phyloP scores from a whole-genome alignment of 805 yeast genomes.

The Barnettozyma pratensis region DNA sequence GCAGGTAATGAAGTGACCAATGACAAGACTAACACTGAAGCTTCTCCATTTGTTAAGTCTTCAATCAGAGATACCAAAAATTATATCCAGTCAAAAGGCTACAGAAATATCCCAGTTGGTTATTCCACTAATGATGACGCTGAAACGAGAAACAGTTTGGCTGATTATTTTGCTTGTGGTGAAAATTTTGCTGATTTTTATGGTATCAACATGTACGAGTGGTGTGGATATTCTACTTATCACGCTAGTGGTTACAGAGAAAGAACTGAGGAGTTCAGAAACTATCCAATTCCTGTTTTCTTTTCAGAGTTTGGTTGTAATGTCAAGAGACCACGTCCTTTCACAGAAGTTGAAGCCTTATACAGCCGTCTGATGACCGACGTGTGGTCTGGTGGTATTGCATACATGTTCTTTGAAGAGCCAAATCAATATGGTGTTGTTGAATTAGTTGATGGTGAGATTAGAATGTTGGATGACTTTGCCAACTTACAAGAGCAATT shows the following conservation, averaged over 20 bases:
- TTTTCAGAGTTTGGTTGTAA: constrained; percentile 84
- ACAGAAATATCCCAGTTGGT: constrained; percentile 87
- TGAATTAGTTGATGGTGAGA: constrained; percentile 35
- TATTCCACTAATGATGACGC: constrained; percentile 89
- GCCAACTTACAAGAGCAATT: constrained; percentile 50
- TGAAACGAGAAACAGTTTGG: constrained; percentile 70
- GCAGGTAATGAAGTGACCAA: constrained; percentile 98
- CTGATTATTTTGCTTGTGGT: constrained; percentile 86
- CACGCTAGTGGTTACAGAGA: constrained; percentile 59
- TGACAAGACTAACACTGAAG: constrained; percentile 73
- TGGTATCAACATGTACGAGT: constrained; percentile 83
- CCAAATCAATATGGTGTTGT: constrained; percentile 72
- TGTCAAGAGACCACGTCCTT: constrained; percentile 57
- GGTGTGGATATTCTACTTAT: constrained; percentile 73
- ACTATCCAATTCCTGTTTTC: constrained; percentile 68
- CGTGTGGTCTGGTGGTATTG: constrained; percentile 85
- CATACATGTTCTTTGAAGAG: constrained; percentile 79
- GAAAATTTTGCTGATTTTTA: constrained; percentile 62
- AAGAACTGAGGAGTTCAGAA: constrained; percentile 55
- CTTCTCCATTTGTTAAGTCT: constrained; percentile 94
- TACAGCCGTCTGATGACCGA: constrained; percentile 65
- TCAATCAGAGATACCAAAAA: constrained; percentile 85
- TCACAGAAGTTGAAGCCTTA: constrained; percentile 63
- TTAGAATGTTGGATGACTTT: constrained; percentile 57
- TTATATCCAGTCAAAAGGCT: constrained; percentile 60